Evolutionary conservation across 73 alveolate species (phyloP), one percentile per base, ranked within the genome.

Genomic region (Paramecium biaurelia): DNA sequence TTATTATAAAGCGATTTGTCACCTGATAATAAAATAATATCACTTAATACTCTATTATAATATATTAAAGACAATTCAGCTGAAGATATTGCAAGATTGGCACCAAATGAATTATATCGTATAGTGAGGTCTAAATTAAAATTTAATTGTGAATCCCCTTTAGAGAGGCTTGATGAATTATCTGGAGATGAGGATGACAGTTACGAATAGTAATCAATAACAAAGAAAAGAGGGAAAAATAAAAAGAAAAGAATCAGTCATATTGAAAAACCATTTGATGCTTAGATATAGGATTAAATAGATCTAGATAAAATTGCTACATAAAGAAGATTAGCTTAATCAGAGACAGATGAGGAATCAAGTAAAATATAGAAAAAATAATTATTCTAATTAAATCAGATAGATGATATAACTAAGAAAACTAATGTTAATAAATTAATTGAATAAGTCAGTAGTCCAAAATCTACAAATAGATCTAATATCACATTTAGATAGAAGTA

Each of bases 31-130:
- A 79, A 79, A 63, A 79, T 79, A 18, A 41, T 30, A 2, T 23
- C 90, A 30, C 43, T 79, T 42, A 18, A 38, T 38, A 47, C 90
- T 14, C 30, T 79, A 20, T 21, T 79, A 26, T 24, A 79, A 20
- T 79, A 79, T 79, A 79, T 79, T 1, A 38, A 21, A 7, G 90
- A 79, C 23, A 41, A 79, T 79, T 43, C 76, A 18, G 90, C 45
- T 8, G 90, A 38, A 43, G 90, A 79, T 23, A 79, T 79, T 12
- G 74, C 90, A 37, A 32, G 56, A 41, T 42, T 79, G 28, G 90
- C 90, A 20, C 90, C 90, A 23, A 79, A 79, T 79, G 90, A 79
- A 45, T 20, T 79, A 20, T 79, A 41, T 79, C 20, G 84, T 3
- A 63, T 63, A 26, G 84, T 63, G 9, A 63, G 84, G 12, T 63